Conservation (phyloP, 192 early-diverging fungal species). For the Podila clonocystis region DNA sequence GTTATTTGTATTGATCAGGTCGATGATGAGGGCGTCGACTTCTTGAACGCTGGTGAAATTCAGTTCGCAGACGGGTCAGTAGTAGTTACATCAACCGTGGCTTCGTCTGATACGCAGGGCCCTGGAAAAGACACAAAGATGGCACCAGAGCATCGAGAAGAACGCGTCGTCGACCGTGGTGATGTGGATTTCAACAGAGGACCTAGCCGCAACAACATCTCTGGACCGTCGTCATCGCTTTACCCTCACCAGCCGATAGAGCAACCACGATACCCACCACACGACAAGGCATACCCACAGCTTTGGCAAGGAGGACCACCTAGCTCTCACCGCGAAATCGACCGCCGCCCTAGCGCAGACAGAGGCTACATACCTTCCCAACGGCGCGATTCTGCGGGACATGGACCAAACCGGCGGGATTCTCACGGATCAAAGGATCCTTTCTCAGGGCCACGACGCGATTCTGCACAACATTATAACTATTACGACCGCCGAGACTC, state of each 20-base stretch:
- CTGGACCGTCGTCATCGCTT: conserved; percentile 9
- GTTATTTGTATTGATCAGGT: conserved; percentile 5
- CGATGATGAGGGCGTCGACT: conserved; percentile 42
- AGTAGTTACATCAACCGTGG: conserved; percentile 30
- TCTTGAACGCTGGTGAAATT: conserved; percentile 41
- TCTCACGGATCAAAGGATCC: conserved; percentile 21
- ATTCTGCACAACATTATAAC: background rate
- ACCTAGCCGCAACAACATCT: conserved; percentile 18
- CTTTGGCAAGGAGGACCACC: conserved; percentile 25
- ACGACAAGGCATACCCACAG: conserved; percentile 12
- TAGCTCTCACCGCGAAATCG: background rate
- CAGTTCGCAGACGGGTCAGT: conserved; percentile 49
- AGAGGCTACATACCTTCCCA: conserved; percentile 15
- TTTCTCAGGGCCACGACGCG: conserved; percentile 22
- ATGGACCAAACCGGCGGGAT: conserved; percentile 25
- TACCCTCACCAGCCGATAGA: conserved; percentile 14
- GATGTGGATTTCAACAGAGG: conserved; percentile 38
- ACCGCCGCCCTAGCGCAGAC: conserved; percentile 27
- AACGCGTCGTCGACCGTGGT: conserved; percentile 32
- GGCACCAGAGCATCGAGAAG: conserved; percentile 7
- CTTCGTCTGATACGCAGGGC: background rate
- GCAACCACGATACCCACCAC: conserved; percentile 10
- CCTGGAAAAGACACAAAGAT: background rate
- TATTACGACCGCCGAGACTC: conserved; percentile 28
- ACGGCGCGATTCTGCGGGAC: conserved; percentile 35